Conservation (phyloP, 2,329 filamentous ascomycete species). For the Trichophyton schoenleinii region DNA sequence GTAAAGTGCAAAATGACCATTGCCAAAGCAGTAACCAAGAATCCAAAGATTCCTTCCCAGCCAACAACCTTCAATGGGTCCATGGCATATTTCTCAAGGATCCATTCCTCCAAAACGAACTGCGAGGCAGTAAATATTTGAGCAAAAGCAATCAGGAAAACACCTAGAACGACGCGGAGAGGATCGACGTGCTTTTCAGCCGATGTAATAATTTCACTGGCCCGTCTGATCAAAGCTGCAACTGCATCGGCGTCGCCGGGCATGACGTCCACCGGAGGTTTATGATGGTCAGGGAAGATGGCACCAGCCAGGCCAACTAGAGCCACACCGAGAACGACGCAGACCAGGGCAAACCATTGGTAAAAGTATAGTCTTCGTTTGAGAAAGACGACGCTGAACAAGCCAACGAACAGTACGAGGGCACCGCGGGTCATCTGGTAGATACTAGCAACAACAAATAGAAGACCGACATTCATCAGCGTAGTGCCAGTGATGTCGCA, state of each 20-base stretch:
- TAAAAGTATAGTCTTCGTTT: conserved; percentile 67
- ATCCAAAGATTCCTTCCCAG: conserved; percentile 92
- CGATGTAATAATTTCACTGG: conserved; percentile 31
- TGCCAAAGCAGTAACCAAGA: conserved; percentile 60
- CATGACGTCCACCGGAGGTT: conserved; percentile 22
- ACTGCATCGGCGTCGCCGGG: conserved; percentile 18
- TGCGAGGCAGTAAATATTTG: conserved; percentile 96
- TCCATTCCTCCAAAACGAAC: conserved; percentile 90
- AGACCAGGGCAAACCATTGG: conserved; percentile 80
- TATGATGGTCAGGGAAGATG: conserved; percentile 54
- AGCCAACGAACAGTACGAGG: conserved; percentile 83
- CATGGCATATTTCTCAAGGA: conserved; percentile 65
- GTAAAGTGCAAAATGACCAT: conserved; percentile 71
- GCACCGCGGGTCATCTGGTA: conserved; percentile 98
- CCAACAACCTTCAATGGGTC: conserved; percentile 85
- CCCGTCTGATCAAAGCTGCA: conserved; percentile 23
- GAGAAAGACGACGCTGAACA: conserved; percentile 89
- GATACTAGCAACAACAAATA: conserved; percentile 89
- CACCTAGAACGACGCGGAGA: conserved; percentile 62
- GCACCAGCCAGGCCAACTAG: conserved; percentile 82
- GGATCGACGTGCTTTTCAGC: conserved; percentile 43
- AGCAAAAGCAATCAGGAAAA: conserved; percentile 80
- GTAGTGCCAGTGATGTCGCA: conserved; percentile 94
- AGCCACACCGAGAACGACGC: conserved; percentile 79
- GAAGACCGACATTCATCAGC: conserved; percentile 87